These are phyloP conservation scores for Schizochytrium sp. DNA, from an alignment of 108 stramenopile genomes.

Conservation along the genomic window DNA sequence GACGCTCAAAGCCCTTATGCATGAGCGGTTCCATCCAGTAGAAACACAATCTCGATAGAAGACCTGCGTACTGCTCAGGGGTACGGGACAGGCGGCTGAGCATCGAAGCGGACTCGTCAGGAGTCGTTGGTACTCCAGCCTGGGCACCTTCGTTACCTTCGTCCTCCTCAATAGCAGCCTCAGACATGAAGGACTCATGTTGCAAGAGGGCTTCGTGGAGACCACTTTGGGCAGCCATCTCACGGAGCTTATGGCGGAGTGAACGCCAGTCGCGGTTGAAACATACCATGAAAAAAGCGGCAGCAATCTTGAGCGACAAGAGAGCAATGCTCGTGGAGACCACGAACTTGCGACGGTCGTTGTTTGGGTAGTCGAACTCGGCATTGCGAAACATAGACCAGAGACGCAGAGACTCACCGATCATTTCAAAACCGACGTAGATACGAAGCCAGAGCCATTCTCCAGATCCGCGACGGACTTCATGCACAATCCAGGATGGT, in stretches of 20 bases:
- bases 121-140: not conserved
- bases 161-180: not conserved
- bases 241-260: slow-evolving; percentile 16
- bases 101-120: not conserved
- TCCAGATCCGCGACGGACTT: slow-evolving; percentile 51
- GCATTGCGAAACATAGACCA: slow-evolving; percentile 47
- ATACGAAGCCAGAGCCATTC: slow-evolving; percentile 45
- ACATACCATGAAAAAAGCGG: slow-evolving; percentile 50
- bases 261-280: slow-evolving; percentile 56
- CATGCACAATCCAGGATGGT: slow-evolving; percentile 20
- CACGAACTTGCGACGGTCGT: slow-evolving; percentile 6
- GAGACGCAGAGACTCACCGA: slow-evolving; percentile 10
- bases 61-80: slow-evolving; percentile 62
- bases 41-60: slow-evolving; percentile 58
- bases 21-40: slow-evolving; percentile 62
- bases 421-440: not conserved
- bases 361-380: not conserved
- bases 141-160: not conserved
- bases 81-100: not conserved
- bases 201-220: not conserved
- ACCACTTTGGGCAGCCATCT: not conserved
- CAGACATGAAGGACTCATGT: slow-evolving; percentile 42
- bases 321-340: not conserved
- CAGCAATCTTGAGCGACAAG: not conserved
- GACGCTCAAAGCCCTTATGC: slow-evolving; percentile 2